Evolutionary conservation across 2,329 filamentous ascomycete genomes (phyloP), one percentile per base, ranked within the genome.

Genomic region (Pseudogymnoascus sp.): DNA sequence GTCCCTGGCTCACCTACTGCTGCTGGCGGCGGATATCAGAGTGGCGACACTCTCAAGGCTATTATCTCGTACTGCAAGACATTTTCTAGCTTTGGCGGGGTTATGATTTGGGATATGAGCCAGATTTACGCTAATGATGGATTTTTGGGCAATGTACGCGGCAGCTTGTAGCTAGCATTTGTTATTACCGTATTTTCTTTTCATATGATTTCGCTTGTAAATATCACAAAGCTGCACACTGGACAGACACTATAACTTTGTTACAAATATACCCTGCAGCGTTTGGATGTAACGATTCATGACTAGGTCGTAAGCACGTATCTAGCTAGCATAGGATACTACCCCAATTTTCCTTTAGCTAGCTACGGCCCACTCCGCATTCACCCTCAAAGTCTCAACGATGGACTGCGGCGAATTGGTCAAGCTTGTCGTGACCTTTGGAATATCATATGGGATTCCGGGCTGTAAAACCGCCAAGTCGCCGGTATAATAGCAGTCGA

Each of bases 31-130:
- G 86, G 86, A 2, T 89, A 88, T 71, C 70, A 80, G 11, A 69
- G 74, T 7, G 78, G 79, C 2, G 68, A 69, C n/a, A 72, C 77
- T 21, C 76, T 89, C 40, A 74, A 71, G 19, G 70, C 75, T 4
- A 77, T 86, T 33, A 79, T 89, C 66, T 64, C 77, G 35, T 87
- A 83, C 69, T 78, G 75, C 50, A 80, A 81, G 74, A 71, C 74
- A 42, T 88, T 81, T 69, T 73, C 76, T 3, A 87, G 80, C 73
- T 88, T 89, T 69, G 86, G 85, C 7, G 87, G 87, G 31, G 79
- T 86, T 28, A 88, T 89, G 86, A 78, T 88, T 76, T 89, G 86
- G 87, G 87, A 89, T 72, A 82, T 82, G 74, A 82, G 78, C 31
- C 84, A 87, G 75, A 78, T 82, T 1, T 85, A 80, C 66, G 74